Conservation (phyloP, 306 rosid species). For the Vigna reflexopilosa region DNA sequence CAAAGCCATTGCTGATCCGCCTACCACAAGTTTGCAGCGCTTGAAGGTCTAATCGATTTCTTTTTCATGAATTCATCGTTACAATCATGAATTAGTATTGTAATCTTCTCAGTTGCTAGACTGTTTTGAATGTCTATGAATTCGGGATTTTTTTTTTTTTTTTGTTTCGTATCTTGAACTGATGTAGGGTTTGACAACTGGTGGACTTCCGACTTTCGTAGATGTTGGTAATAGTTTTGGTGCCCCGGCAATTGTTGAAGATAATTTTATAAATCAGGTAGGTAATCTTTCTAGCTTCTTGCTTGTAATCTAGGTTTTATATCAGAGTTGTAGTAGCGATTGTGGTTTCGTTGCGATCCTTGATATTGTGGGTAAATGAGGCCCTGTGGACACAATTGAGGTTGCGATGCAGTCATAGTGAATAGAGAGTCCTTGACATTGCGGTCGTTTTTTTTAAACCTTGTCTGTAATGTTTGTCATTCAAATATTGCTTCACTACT, state of each 20-base stretch:
- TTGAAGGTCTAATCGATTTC: conserved; percentile 68
- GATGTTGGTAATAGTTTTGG: conserved; percentile 99
- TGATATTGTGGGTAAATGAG: neutral
- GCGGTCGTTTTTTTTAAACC: neutral
- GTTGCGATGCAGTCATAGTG: neutral
- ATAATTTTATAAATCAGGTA: conserved; percentile 80
- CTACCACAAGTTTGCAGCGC: conserved; percentile 95
- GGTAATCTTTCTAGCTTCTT: conserved; percentile 1
- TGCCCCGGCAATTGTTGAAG: conserved; percentile 89
- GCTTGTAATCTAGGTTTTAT: neutral
- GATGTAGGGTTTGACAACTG: conserved; percentile 85
- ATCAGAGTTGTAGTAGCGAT: neutral
- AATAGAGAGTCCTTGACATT: neutral
- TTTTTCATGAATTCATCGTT: neutral
- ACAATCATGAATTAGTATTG: neutral
- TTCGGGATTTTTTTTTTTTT: conserved; percentile 20
- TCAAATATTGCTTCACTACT: conserved; percentile 18
- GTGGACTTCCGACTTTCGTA: conserved; percentile 96
- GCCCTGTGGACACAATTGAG: neutral
- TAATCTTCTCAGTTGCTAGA: neutral
- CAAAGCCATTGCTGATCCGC: conserved; percentile 98
- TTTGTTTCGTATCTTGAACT: conserved; percentile 26
- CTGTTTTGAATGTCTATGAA: conserved; percentile 5
- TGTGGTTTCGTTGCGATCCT: neutral
- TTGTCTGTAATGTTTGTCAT: neutral